phyloP scores from a whole-genome alignment of 2,329 filamentous ascomycete species.

The Exophiala lecanii-corni region DNA sequence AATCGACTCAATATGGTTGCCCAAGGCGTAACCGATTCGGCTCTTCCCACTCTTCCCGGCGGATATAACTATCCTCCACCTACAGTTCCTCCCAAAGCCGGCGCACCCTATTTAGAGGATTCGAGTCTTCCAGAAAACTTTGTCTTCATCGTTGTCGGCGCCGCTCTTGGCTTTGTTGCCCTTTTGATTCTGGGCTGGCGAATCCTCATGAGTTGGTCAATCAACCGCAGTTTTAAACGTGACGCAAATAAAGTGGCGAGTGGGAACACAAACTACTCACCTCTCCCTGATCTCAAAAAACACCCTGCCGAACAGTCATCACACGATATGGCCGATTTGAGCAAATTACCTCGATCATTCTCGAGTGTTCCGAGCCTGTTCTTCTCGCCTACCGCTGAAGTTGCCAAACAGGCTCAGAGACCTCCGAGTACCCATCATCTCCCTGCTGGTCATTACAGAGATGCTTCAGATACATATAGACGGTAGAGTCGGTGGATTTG shows the following conservation, averaged over 20 bases:
- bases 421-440: constrained; percentile 20
- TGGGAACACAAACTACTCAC: constrained; percentile 61
- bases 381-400: constrained; percentile 81
- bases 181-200: constrained; percentile 84
- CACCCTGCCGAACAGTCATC: constrained; percentile 31
- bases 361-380: constrained; percentile 61
- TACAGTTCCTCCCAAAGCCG: constrained; percentile 72
- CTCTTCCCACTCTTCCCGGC: constrained; percentile 53
- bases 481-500: constrained; percentile 1
- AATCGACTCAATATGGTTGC: constrained; percentile 16
- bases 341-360: constrained; percentile 23
- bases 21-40: constrained; percentile 15
- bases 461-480: constrained; percentile 18
- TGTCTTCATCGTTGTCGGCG: constrained; percentile 91
- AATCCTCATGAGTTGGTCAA: constrained; percentile 77
- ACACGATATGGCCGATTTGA: constrained; percentile 30
- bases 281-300: constrained; percentile 47
- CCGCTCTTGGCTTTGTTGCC: constrained; percentile 77
- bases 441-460: constrained; percentile 26
- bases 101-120: constrained; percentile 88
- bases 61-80: constrained; percentile 64
- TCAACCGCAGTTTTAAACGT: constrained; percentile 84
- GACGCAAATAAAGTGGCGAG: constrained; percentile 65
- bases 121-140: constrained; percentile 84
- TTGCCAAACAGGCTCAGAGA: constrained; percentile 22